These are phyloP conservation scores for Blastomyces percursus DNA, from an alignment of 2,329 filamentous ascomycete genomes.

Conservation along the genomic window DNA sequence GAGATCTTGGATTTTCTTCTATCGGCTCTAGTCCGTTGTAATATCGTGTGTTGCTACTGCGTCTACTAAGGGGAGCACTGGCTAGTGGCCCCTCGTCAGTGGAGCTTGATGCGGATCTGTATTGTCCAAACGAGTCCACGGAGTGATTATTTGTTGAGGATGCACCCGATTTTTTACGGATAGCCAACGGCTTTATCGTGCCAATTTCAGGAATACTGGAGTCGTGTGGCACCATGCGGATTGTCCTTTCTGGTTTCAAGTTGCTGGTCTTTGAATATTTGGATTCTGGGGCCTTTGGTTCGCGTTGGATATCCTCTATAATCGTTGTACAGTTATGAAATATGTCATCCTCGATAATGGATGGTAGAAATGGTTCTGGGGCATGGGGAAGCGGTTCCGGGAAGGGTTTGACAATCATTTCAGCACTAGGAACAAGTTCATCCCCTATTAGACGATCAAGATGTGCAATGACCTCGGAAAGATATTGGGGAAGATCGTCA, in stretches of 20 bases:
- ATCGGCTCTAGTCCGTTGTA: conserved; percentile 33
- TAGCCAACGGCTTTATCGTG: conserved; percentile 43
- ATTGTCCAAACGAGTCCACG: conserved; percentile 8
- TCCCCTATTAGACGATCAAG: conserved; percentile 47
- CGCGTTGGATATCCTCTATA: neutral
- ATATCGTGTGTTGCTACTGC: conserved; percentile 13
- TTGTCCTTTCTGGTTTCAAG: conserved; percentile 35
- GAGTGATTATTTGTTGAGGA: conserved; percentile 8
- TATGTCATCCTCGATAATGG: conserved; percentile 4
- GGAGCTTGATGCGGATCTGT: neutral
- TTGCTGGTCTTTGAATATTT: conserved; percentile 3
- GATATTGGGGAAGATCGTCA: conserved; percentile 38
- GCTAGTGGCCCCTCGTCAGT: neutral
- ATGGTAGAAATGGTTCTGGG: conserved; percentile 5
- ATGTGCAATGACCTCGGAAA: conserved; percentile 50
- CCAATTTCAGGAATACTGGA: conserved; percentile 34
- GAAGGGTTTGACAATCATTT: conserved; percentile 39
- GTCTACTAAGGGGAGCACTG: conserved; percentile 1
- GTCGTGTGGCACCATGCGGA: conserved; percentile 47
- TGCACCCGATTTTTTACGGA: conserved; percentile 38
- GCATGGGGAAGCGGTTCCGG: conserved; percentile 23
- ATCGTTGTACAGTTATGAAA: conserved; percentile 14
- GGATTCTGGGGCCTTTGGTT: neutral
- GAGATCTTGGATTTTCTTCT: conserved; percentile 30
- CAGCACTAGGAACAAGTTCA: conserved; percentile 17